These are phyloP conservation scores for Yamadazyma dushanensis DNA, from an alignment of 1,139 yeast genomes.

Conservation along the genomic window DNA sequence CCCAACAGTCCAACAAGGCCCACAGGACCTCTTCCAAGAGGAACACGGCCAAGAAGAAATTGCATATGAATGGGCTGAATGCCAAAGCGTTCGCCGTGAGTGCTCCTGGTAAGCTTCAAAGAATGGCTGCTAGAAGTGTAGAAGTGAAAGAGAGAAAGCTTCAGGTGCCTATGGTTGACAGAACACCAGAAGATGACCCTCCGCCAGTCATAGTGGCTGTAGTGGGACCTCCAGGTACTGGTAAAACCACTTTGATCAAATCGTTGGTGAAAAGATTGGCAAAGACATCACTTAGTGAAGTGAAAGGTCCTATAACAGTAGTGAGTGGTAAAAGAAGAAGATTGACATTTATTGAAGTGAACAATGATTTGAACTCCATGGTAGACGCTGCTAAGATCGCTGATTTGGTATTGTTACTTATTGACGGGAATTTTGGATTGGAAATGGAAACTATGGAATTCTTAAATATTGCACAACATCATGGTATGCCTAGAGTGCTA, in stretches of 20 bases:
- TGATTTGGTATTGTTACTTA: conserved; percentile 81
- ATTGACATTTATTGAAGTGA: conserved; percentile 88
- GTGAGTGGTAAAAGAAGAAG: conserved; percentile 95
- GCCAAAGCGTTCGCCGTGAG: conserved; percentile 93
- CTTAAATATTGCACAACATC: conserved; percentile 92
- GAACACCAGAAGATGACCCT: conserved; percentile 97
- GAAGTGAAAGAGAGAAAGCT: conserved; percentile 84
- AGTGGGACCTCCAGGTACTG: conserved; percentile 99
- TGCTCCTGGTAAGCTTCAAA: conserved; percentile 86
- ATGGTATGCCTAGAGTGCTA: conserved; percentile 96
- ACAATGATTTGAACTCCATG: conserved; percentile 93
- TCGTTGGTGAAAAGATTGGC: conserved; percentile 86
- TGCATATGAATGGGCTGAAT: conserved; percentile 89
- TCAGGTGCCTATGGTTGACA: conserved; percentile 96
- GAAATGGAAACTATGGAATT: conserved; percentile 99
- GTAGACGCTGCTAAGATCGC: conserved; percentile 95
- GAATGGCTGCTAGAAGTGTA: conserved; percentile 79
- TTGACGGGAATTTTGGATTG: conserved; percentile 96
- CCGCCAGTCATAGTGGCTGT: conserved; percentile 97
- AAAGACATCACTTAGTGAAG: conserved; percentile 81
- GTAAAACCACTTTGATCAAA: conserved; percentile 90
- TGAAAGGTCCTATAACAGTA: conserved; percentile 96
- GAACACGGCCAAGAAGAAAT: conserved; percentile 76
- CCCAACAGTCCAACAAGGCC: conserved; percentile 57
- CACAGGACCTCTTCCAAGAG: conserved; percentile 56